Evolutionary conservation across 768 basidiomycete genomes (phyloP), one percentile per base, ranked within the genome.

Genomic region (Suillus sp.): DNA sequence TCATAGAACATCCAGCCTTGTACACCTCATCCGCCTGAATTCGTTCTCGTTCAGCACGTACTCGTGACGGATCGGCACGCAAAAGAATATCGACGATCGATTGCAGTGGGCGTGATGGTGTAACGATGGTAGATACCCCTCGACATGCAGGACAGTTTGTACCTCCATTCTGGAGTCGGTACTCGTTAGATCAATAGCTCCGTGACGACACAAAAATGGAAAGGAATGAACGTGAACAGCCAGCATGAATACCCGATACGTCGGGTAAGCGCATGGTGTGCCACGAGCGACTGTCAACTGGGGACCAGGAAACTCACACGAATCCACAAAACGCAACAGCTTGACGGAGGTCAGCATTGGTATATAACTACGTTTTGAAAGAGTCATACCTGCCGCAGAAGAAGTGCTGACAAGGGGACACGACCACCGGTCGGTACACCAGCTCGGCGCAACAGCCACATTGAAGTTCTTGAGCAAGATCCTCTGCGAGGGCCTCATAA

Each of bases 361-460:
- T 34, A 55, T 42, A 54, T 10, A 10, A 2, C 18, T 2, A 37
- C 57, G 3, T 59, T 58, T 47, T 56, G 47, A 9, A 54, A 11
- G 16, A 40, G 56, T 68, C 78, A 63, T 75, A 92, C 91, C 92
- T 93, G 75, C 93, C 93, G 70, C 93, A 95, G 72, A 93, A 94
- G 81, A 91, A 93, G 80, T 95, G 93, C 68, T 93, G 91, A 73
- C 93, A 95, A 35, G 93, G 93, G 40, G 84, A 81, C 59, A 95
- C 90, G 34, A 93, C 78, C 18, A 95, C 92, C 3, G 93, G 93
- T 64, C 85, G 81, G 75, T 95, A 93, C 63, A 91, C 87, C 48
- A 95, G 80, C 63, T 86, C 92, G 20, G 91, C 84, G 75, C 93
- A 95, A 72, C 93, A 94, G 25, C 91, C 93, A 68, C 93, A 95